These are phyloP conservation scores for Cephalotrichum gorgonifer DNA, from an alignment of 2,329 filamentous ascomycete genomes.

Conservation along the genomic window DNA sequence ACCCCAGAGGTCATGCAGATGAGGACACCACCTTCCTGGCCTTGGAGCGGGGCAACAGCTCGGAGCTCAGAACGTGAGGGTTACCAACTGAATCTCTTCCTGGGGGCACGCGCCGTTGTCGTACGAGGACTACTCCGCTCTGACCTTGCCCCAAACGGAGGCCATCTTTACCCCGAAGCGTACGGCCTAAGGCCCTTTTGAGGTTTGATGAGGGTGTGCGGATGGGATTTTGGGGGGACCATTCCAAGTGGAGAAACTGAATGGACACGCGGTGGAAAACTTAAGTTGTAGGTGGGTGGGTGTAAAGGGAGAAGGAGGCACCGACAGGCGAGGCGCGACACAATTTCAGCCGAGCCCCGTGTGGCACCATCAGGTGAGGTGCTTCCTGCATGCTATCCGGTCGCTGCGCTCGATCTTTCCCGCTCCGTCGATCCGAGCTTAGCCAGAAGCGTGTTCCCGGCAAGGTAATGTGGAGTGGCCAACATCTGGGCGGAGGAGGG, in stretches of 20 bases:
- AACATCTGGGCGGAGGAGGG: no score
- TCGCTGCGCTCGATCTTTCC: not conserved
- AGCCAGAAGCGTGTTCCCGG: no score
- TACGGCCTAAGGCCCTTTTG: no score
- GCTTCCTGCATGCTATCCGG: not conserved
- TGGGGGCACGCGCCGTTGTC: not conserved
- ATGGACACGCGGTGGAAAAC: not conserved
- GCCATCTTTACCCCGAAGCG: no score
- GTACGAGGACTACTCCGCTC: no score
- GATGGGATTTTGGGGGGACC: not conserved
- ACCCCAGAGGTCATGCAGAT: constrained; percentile 1
- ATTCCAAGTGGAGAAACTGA: not conserved
- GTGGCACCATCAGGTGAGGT: not conserved
- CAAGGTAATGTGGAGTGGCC: no score
- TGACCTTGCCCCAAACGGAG: no score
- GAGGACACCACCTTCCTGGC: not conserved
- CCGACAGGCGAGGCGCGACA: no score
- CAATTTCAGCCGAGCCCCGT: not conserved
- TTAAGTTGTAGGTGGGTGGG: not conserved
- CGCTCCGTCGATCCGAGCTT: not conserved
- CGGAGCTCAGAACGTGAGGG: not conserved
- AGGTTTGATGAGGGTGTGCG: no score
- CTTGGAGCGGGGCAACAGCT: not conserved
- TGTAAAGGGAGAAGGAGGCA: not conserved
- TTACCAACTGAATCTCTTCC: not conserved